Evolutionary conservation across 2,329 filamentous ascomycete species (phyloP), one percentile per base, ranked within the genome.

Genomic region (Penicillium polonicum): DNA sequence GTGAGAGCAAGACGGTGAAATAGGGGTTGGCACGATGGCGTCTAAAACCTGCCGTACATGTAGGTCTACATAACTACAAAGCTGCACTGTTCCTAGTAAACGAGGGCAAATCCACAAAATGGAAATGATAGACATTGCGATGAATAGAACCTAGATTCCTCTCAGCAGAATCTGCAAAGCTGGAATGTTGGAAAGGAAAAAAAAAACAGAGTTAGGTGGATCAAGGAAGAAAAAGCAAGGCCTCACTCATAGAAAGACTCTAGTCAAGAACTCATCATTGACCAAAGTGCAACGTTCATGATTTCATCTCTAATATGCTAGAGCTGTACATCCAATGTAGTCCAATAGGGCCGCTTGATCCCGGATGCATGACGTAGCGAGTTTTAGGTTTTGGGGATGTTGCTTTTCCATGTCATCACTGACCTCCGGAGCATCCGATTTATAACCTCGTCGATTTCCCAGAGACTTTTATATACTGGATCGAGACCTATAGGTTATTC

Each of bases 361-460:
- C 62, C 66, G 63, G 49, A 62, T 64, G 60, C 63, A 73, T 73
- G 71, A 73, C 71, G 71, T 73, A 71, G 68, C 48, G 57, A 62
- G 19, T 42, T 61, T 55, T 59, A 52, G 59, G 43, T 49, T 59
- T 54, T 58, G 57, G 10, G 13, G 21, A 19, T 38, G 35, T 50
- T 57, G 64, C 50, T 68, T 68, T 68, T 65, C 12, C 54, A 54
- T 53, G 66, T 73, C 70, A 72, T 70, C 67, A 63, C 57, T 59
- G 57, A 57, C 48, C 63, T 67, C 70, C 70, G 67, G 61, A 48
- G 60, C 59, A 68, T 70, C 71, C 71, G 52, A 67, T 58, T 68
- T 64, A 65, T 67, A 70, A 70, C 58, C 42, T 45, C 48, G 50
- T 55, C 25, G 25, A 15, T 45, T 55, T 41, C 57, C 58, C 45